These are phyloP conservation scores for Albatrellus sp. DNA, from an alignment of 1,284 basidiomycete genomes.

Conservation along the genomic window DNA sequence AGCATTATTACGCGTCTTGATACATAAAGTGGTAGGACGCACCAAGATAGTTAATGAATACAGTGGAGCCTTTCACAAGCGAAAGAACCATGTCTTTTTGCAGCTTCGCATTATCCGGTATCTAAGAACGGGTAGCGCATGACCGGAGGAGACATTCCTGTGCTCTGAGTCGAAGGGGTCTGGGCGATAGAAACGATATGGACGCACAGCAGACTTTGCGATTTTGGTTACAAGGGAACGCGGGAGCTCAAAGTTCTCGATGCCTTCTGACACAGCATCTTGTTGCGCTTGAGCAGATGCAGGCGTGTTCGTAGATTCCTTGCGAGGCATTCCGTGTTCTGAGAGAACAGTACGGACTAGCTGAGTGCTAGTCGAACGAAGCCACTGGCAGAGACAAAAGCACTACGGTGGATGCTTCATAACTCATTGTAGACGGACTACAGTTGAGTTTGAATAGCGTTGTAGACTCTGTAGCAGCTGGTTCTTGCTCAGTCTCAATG, in stretches of 20 bases:
- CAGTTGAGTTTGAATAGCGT: too few species aligned
- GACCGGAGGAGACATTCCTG: too few species aligned
- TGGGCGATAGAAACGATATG: too few species aligned
- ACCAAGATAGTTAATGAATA: constrained; percentile 89
- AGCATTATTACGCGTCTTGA: background rate
- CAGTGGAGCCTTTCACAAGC: constrained; percentile 74
- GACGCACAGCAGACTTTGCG: constrained; percentile 61
- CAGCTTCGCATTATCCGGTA: constrained; percentile 76
- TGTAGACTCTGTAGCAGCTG: too few species aligned
- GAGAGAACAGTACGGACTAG: background rate
- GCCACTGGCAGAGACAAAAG: too few species aligned
- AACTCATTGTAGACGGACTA: too few species aligned
- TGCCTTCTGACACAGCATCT: constrained; percentile 63
- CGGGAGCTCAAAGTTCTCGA: constrained; percentile 80
- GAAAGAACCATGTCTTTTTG: constrained; percentile 80
- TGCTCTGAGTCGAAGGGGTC: too few species aligned
- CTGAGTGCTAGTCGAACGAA: too few species aligned
- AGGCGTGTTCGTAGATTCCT: constrained; percentile 35
- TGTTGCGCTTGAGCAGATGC: constrained; percentile 65
- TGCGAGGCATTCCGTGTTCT: constrained; percentile 35
- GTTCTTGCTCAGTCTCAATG: too few species aligned
- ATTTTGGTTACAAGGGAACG: constrained; percentile 72
- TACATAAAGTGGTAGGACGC: constrained; percentile 18
- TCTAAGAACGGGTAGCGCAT: constrained; percentile 1
- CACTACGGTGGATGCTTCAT: too few species aligned